Conservation (phyloP, 345 rosid species). For the Anacardium occidentale region DNA sequence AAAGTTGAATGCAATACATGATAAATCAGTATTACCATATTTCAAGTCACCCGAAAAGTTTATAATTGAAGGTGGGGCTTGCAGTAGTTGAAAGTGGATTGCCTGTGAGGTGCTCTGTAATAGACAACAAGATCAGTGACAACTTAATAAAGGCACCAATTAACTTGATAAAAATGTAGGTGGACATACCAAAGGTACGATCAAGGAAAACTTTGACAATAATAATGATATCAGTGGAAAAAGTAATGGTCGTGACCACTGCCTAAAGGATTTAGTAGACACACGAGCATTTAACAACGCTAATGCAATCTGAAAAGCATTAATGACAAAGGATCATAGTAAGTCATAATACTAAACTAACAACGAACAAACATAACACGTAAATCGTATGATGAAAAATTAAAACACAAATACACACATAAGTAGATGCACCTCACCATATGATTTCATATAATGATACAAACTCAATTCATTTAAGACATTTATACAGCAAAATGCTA, state of each 20-base stretch:
- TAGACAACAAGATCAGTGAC: conserved; percentile 23
- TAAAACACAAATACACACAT: background rate
- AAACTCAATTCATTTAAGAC: background rate
- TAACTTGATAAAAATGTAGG: background rate
- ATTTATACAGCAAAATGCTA: background rate
- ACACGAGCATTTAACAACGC: conserved; percentile 81
- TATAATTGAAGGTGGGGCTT: conserved; percentile 66
- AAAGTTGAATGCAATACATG: conserved; percentile 1
- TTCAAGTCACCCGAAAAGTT: conserved; percentile 87
- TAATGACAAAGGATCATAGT: conserved; percentile 4
- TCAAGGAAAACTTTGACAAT: conserved; percentile 80
- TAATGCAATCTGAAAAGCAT: conserved; percentile 56
- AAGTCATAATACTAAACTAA: background rate
- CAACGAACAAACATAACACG: background rate
- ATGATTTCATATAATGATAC: background rate
- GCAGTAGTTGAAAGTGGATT: conserved; percentile 72
- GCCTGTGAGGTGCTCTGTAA: conserved; percentile 75
- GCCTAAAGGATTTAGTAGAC: conserved; percentile 61
- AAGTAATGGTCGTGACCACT: conserved; percentile 62
- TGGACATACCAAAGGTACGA: conserved; percentile 70
- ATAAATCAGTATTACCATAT: conserved; percentile 50
- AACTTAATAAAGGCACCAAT: conserved; percentile 7
- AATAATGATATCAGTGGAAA: conserved; percentile 65
- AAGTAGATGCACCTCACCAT: background rate
- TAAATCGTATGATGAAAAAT: background rate